Evolutionary conservation across 495 filamentous ascomycete species (phyloP).

Genomic region (Bathelium albidoporum): DNA sequence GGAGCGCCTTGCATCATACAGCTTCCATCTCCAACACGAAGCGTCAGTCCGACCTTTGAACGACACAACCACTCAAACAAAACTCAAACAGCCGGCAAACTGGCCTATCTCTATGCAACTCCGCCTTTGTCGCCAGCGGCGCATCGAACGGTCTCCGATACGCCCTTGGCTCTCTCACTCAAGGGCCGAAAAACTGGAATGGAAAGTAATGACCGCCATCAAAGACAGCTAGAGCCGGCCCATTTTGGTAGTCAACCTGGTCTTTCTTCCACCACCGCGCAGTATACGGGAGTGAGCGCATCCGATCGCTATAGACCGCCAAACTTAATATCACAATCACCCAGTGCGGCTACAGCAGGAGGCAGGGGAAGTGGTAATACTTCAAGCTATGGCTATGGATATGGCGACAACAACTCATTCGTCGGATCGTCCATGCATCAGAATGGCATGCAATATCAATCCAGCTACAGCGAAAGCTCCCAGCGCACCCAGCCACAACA

Average conservation of each 20-base stretch:
- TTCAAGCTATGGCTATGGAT: slow-evolving; percentile 46
- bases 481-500: slow-evolving; percentile 25
- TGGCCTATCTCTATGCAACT: slow-evolving; percentile 33
- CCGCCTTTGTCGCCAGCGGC: slow-evolving; percentile 34
- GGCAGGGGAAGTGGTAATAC: slow-evolving; percentile 33
- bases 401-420: slow-evolving; percentile 45
- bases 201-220: slow-evolving; percentile 34
- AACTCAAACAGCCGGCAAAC: slow-evolving; percentile 15
- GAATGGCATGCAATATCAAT: slow-evolving; percentile 42
- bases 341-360: slow-evolving; percentile 24
- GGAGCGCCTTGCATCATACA: background rate
- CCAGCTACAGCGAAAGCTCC: slow-evolving; percentile 42
- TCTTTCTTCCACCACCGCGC: slow-evolving; percentile 13
- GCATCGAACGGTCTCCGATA: slow-evolving; percentile 24
- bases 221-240: slow-evolving; percentile 25
- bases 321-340: slow-evolving; percentile 22
- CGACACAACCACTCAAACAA: background rate
- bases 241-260: slow-evolving; percentile 24
- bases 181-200: slow-evolving; percentile 25
- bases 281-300: slow-evolving; percentile 22
- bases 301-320: slow-evolving; percentile 28
- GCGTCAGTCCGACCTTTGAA: background rate
- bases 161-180: slow-evolving; percentile 14
- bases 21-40: background rate
- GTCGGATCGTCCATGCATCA: slow-evolving; percentile 38